These are phyloP conservation scores for Theobroma cacao DNA, from an alignment of 345 rosid genomes.

Conservation along the genomic window DNA sequence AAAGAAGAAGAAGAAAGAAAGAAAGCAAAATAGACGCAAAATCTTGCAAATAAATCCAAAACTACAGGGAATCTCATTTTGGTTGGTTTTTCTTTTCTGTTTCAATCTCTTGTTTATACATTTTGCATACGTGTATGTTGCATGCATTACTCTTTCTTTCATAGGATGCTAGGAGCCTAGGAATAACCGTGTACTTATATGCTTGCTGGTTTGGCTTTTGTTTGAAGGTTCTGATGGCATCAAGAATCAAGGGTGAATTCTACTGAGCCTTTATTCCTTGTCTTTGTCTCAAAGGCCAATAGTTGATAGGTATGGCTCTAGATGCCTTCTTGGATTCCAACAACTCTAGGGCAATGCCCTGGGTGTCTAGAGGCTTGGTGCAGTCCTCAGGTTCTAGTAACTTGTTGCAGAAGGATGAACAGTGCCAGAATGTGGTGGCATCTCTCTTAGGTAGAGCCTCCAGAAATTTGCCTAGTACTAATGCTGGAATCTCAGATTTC, in stretches of 20 bases:
- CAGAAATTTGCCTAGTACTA: slow-evolving; percentile 64
- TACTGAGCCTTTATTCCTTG: not conserved
- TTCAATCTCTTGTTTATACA: not conserved
- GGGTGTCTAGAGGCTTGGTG: slow-evolving; percentile 68
- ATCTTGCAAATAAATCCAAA: not conserved
- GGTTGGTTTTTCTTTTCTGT: not conserved
- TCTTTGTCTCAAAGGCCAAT: not conserved
- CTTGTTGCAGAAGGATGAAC: slow-evolving; percentile 91
- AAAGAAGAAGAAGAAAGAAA: too few species aligned
- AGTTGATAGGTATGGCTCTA: slow-evolving; percentile 51
- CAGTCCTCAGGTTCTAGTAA: slow-evolving; percentile 85
- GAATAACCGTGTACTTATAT: not conserved
- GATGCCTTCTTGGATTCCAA: slow-evolving; percentile 63
- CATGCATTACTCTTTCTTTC: not conserved
- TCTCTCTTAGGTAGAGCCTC: slow-evolving; percentile 78
- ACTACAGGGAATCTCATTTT: not conserved
- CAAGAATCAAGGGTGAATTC: not conserved
- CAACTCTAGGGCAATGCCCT: slow-evolving; percentile 50
- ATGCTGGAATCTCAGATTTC: slow-evolving; percentile 61
- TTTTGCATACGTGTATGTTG: not conserved
- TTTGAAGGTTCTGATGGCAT: not conserved
- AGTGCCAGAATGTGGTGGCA: slow-evolving; percentile 72
- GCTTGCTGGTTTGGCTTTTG: not conserved
- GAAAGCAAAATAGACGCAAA: too few species aligned
- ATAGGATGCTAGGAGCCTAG: not conserved